A percentile compares a stretch with the other conserved stretches of the same genome.
Evolutionary conservation across 129 eudicot species (phyloP).

Genomic region (Lonicera japonica): DNA sequence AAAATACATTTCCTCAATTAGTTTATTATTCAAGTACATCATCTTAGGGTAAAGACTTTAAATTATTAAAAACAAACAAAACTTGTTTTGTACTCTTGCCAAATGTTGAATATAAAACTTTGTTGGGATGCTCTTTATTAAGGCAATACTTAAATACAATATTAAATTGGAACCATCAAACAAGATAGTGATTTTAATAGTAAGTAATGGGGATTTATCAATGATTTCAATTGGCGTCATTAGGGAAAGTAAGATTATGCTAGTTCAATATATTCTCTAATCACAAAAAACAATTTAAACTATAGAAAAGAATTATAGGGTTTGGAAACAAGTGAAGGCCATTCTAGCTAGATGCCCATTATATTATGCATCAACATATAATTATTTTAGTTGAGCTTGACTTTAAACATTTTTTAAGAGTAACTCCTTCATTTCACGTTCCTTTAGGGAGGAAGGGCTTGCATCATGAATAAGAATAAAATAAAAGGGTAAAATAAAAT

Average conservation of each 20-base stretch:
- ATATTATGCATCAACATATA: not conserved
- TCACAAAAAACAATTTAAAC: not conserved
- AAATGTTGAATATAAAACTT: too few relatives aligned
- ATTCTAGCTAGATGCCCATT: not conserved
- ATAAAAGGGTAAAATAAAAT: too few relatives aligned
- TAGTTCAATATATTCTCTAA: not conserved
- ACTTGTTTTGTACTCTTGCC: not conserved
- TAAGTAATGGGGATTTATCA: not conserved
- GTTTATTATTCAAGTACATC: not conserved
- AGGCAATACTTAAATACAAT: not conserved
- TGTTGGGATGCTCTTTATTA: too few relatives aligned
- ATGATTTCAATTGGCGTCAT: not conserved
- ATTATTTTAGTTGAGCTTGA: not conserved
- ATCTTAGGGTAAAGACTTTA: not conserved
- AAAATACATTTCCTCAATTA: not conserved
- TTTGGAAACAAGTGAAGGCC: not conserved
- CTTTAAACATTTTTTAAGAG: not conserved
- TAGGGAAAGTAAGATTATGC: not conserved
- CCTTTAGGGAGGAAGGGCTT: too few relatives aligned
- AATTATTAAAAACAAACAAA: not conserved
- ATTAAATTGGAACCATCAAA: too few relatives aligned
- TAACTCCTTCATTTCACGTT: too few relatives aligned
- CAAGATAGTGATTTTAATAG: not conserved
- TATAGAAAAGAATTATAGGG: not conserved
- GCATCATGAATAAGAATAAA: too few relatives aligned